A percentile compares a stretch with the other conserved stretches of the same genome.
phyloP scores from a whole-genome alignment of 306 rosid species.

The Vicia faba region DNA sequence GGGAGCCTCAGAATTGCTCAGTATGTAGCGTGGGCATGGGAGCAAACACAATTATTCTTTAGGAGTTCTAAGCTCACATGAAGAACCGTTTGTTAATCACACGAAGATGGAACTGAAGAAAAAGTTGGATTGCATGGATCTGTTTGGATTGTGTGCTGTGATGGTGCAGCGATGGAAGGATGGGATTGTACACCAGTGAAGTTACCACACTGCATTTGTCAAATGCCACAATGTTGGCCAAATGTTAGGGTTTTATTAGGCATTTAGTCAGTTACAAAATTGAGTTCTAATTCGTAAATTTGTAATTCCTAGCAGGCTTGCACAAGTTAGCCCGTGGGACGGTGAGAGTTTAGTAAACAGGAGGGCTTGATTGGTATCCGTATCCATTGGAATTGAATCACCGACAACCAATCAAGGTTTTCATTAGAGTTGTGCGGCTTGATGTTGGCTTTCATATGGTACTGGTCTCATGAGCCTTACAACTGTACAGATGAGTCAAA shows the following conservation, averaged over 20 bases:
- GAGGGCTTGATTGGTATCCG: too few species aligned
- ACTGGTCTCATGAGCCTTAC: not conserved
- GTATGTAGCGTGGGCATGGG: not conserved
- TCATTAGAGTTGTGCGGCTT: too few species aligned
- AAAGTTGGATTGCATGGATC: not conserved
- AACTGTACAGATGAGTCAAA: not conserved
- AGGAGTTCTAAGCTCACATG: not conserved
- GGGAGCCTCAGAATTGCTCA: not conserved
- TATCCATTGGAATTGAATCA: too few species aligned
- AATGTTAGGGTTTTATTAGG: not conserved
- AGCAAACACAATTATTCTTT: not conserved
- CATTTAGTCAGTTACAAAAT: not conserved
- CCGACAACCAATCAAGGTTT: too few species aligned
- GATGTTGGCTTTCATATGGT: constrained; percentile 1
- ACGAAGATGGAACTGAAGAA: not conserved
- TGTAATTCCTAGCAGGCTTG: not conserved
- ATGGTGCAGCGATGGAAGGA: not conserved
- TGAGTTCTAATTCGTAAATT: not conserved
- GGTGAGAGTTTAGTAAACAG: not conserved
- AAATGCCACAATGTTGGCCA: not conserved
- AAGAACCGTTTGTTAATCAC: not conserved
- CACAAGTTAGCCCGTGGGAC: not conserved
- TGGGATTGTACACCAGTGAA: not conserved
- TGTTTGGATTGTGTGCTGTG: not conserved
- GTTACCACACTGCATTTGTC: not conserved